phyloP scores from a whole-genome alignment of 345 rosid genomes.

The Conringia planisiliqua region DNA sequence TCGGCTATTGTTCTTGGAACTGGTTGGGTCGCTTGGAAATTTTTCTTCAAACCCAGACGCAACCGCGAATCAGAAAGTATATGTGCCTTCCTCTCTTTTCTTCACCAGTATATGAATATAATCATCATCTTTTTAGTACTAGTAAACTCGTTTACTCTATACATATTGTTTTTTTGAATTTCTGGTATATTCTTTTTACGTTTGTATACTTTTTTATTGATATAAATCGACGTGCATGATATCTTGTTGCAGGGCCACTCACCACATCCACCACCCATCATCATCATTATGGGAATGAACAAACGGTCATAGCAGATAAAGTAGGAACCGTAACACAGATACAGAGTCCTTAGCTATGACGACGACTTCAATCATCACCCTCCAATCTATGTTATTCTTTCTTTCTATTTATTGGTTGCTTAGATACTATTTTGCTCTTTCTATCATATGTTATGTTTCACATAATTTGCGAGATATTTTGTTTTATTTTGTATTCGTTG shows the following conservation, averaged over 20 bases:
- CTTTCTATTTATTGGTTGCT: neutral
- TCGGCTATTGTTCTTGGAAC: neutral
- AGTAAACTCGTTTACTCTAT: neutral
- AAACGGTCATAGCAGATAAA: neutral
- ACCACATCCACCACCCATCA: neutral
- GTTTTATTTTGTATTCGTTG: neutral
- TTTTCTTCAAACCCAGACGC: constrained; percentile 6
- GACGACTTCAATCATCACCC: neutral
- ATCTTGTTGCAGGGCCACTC: constrained; percentile 7
- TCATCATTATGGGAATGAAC: constrained; percentile 4
- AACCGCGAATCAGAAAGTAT: constrained; percentile 13
- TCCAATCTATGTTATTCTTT: neutral
- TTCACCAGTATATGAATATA: neutral
- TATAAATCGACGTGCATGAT: neutral
- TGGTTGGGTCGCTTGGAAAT: neutral
- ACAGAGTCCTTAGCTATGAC: neutral
- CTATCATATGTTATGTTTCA: too few relatives aligned
- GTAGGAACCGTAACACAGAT: neutral
- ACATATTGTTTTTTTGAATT: too few relatives aligned
- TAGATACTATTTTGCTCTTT: too few relatives aligned
- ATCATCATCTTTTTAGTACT: neutral
- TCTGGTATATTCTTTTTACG: too few relatives aligned
- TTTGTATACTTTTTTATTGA: neutral
- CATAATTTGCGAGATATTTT: neutral
- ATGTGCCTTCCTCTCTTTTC: neutral